Evolutionary conservation across 768 basidiomycete species (phyloP), one percentile per base, ranked within the genome.

Genomic region (Royoungia palumana): DNA sequence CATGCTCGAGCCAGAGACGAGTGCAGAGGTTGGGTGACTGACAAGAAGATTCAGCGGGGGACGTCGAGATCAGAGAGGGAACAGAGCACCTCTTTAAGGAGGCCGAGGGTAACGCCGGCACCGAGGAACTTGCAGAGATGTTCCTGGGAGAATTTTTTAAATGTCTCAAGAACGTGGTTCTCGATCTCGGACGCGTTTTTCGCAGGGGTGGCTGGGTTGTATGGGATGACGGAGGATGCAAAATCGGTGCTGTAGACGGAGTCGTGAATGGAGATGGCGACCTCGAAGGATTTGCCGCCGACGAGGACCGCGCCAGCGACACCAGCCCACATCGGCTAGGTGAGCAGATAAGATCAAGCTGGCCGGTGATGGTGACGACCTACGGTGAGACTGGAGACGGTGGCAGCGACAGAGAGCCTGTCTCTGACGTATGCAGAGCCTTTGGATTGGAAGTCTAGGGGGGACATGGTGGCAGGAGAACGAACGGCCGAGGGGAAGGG

Each of bases 71-170:
- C 41, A 32, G 16, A 49, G 21, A 43, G 25, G 48, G 40, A 37
- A 10, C 51, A 44, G 56, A 63, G 35, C 45, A 85, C 86, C 75
- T 89, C 87, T 59, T 77, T 79, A 58, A 90, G 75, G 50, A 93
- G 74, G 21, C 71, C 63, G 44, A 89, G 68, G 35, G 89, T 87
- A 48, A 93, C 77, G 58, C 89, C 89, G 5, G 85, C 85, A 57
- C 88, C 88, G 53, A 91, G 75, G 74, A 92, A 89, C 73, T 91
- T 90, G 78, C 88, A 87, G 20, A 90, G 68, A 64, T 92, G 89
- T 56, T 86, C 84, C 22, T 74, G 70, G 39, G 82, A 81, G 73
- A 91, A 90, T 58, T 81, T 80, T 63, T 81, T 79, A 44, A 92
- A 66, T 11, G 78, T 77, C n/a, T 80, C 69, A 48, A 88, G 60